phyloP scores from a whole-genome alignment of 495 filamentous ascomycete genomes.

The Aspergillus nidulans region DNA sequence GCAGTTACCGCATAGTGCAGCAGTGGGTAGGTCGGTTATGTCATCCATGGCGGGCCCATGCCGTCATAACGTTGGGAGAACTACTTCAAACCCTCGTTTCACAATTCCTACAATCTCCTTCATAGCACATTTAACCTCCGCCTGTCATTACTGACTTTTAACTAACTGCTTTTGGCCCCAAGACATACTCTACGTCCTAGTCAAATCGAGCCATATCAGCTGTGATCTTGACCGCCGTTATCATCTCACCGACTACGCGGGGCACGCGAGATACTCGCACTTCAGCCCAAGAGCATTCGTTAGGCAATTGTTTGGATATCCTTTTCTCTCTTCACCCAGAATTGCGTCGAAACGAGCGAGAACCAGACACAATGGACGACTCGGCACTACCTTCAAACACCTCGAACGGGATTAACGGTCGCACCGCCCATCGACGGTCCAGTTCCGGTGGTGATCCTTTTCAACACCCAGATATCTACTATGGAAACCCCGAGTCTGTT shows the following conservation, averaged over 20 bases:
- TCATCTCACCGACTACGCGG: neutral
- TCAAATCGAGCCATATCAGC: neutral
- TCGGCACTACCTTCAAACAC: conserved; percentile 32
- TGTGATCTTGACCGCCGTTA: neutral
- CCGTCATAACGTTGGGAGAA: conserved; percentile 1
- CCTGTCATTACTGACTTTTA: neutral
- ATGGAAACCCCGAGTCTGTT: conserved; percentile 39
- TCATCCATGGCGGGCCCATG: conserved; percentile 7
- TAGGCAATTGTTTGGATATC: neutral
- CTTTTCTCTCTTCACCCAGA: neutral
- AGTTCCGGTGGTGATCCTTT: conserved; percentile 39
- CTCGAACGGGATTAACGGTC: neutral
- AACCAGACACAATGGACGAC: neutral
- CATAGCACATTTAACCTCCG: neutral
- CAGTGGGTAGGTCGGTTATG: conserved; percentile 5
- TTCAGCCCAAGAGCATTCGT: neutral
- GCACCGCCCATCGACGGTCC: conserved; percentile 22
- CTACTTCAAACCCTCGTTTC: neutral
- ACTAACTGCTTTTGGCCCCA: neutral
- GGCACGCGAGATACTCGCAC: neutral
- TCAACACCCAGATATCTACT: conserved; percentile 47
- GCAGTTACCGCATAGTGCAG: neutral
- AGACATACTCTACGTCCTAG: neutral
- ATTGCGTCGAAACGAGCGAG: neutral
- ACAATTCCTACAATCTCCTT: neutral